Evolutionary conservation across 2,329 filamentous ascomycete genomes (phyloP).

Genomic region (Botrytis elliptica): DNA sequence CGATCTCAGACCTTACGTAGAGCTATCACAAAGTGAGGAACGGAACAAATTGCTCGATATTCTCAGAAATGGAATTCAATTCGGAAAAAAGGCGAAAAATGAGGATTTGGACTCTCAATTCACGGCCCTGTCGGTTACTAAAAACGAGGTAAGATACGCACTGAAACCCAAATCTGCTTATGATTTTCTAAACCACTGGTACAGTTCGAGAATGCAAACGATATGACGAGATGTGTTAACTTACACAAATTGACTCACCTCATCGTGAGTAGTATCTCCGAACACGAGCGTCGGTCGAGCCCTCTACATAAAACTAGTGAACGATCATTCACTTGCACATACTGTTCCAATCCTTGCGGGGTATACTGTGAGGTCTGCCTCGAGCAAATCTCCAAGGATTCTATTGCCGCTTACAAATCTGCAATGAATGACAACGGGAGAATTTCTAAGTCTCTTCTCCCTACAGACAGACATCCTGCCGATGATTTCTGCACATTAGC

Average conservation of each 20-base stretch:
- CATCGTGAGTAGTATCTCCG: conserved; percentile 32
- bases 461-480: conserved; percentile 40
- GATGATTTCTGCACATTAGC: conserved; percentile 39
- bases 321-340: conserved; percentile 25
- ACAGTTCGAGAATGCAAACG: conserved; percentile 18
- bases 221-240: conserved; percentile 34
- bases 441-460: conserved; percentile 33
- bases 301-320: conserved; percentile 17
- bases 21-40: conserved; percentile 28
- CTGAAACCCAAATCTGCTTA: background rate
- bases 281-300: conserved; percentile 26
- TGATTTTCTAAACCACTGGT: background rate
- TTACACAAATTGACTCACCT: conserved; percentile 36
- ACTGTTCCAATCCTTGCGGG: conserved; percentile 28
- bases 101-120: background rate
- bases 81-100: background rate
- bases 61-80: conserved; percentile 20
- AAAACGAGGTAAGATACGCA: conserved; percentile 14
- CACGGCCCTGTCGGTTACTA: background rate
- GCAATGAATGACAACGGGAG: conserved; percentile 32
- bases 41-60: conserved; percentile 25
- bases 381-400: conserved; percentile 25
- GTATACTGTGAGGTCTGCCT: conserved; percentile 31
- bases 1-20: conserved; percentile 36
- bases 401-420: conserved; percentile 29